Base-by-base conservation (phyloP, 352 stramenopile species). In the Discostella stelligera region DNA sequence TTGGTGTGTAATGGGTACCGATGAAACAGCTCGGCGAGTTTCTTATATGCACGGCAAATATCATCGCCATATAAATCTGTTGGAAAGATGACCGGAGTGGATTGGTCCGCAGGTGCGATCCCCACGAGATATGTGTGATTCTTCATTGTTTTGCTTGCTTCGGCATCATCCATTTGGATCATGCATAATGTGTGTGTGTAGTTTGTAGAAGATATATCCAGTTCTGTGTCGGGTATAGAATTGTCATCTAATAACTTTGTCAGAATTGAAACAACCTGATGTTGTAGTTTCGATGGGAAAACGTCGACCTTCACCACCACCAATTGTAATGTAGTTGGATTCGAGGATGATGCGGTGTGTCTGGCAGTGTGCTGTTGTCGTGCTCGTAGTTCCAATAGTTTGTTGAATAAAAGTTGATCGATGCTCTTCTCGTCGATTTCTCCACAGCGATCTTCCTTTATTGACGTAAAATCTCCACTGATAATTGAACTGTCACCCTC, bases 11-110 rank as follows among this genome's bases (percentile, higher is more conserved):
- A 11, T 50, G 14, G 13, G 62, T 90, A 90, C 18, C 80, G 69
- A 20, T 86, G 70, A 66, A 84, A 79, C 4, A 80, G 80, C 63
- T 90, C 83, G 44, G 77, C 30, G 0, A 90, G 52, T 56, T 90
- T 90, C 25, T 68, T 72, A 70, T 80, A 88, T 2, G 83, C 77
- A 41, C 83, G 50, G 21, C 68, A 88, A 69, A 84, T 77, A 25
- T 83, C 66, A 32, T 78, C 65, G 66, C 21, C 58, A n/a, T n/a
- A 56, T 23, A 54, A 37, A 32, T 21, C n/a, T 16, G 9, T 59
- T 30, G 20, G 39, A 25, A 59, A 37, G 13, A 68, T 63, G 44
- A 54, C 21, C 39, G 56, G n/a, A 20, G 49, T 41, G 5, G 25
- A 66, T 23, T 52, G n/a, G 11, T 72, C 59, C 0, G 16, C 8